phyloP scores from a whole-genome alignment of 495 filamentous ascomycete genomes.

The Aspergillus ostianus region DNA sequence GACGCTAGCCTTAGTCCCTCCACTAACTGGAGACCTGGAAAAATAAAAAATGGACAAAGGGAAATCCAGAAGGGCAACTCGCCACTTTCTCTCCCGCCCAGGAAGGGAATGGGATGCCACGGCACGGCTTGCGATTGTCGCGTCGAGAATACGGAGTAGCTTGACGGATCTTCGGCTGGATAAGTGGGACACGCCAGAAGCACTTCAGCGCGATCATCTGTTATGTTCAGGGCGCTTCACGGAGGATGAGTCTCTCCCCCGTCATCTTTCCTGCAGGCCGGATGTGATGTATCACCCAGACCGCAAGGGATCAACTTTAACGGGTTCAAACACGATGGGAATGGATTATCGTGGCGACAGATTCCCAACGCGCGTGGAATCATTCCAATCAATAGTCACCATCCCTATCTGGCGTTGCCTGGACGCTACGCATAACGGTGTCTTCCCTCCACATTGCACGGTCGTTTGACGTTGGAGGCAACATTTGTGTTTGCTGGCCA shows the following conservation, averaged over 20 bases:
- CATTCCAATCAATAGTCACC: neutral
- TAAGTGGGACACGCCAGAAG: too few relatives aligned
- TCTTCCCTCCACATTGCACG: too few relatives aligned
- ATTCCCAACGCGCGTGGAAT: neutral
- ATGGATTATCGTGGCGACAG: neutral
- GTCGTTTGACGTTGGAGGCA: neutral
- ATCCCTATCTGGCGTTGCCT: neutral
- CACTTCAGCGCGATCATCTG: too few relatives aligned
- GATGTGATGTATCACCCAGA: conserved; percentile 11
- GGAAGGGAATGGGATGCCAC: too few relatives aligned
- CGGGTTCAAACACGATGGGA: neutral
- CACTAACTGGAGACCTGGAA: too few relatives aligned
- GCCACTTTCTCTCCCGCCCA: neutral
- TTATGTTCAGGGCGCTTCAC: too few relatives aligned
- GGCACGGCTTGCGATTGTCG: neutral
- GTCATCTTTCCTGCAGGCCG: neutral
- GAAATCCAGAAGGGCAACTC: conserved; percentile 2
- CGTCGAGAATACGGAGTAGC: too few relatives aligned
- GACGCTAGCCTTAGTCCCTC: conserved; percentile 5
- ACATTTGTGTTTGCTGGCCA: neutral
- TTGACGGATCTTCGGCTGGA: too few relatives aligned
- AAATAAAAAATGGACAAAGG: conserved; percentile 7
- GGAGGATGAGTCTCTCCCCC: neutral
- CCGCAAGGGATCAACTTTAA: conserved; percentile 8
- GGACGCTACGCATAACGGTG: too few relatives aligned